These are phyloP conservation scores for Tolypocladium tropicale DNA, from an alignment of 2,329 filamentous ascomycete genomes.

Conservation along the genomic window DNA sequence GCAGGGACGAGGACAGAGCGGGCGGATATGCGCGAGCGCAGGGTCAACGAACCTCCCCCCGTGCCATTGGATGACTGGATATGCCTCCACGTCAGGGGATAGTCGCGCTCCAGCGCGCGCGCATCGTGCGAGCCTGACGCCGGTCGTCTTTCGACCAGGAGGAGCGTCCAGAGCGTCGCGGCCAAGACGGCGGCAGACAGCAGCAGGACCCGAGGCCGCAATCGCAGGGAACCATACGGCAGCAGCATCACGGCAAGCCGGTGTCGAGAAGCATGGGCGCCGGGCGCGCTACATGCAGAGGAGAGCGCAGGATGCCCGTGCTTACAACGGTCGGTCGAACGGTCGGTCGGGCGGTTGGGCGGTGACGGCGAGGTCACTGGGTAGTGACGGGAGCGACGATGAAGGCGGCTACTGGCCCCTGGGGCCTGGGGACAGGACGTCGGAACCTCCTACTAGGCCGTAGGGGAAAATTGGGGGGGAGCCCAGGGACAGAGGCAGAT, in stretches of 20 bases:
- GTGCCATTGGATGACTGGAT: constrained; percentile 7
- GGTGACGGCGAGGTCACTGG: not conserved
- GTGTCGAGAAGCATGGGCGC: not conserved
- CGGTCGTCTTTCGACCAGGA: not conserved
- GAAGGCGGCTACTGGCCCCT: not conserved
- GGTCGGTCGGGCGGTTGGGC: not conserved
- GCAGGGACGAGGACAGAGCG: not conserved
- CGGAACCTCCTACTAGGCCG: too few relatives aligned
- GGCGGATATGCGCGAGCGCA: too few relatives aligned
- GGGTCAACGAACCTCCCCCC: constrained; percentile 9
- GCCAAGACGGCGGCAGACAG: constrained; percentile 1
- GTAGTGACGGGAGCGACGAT: not conserved
- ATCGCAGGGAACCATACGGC: not conserved
- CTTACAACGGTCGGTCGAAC: too few relatives aligned
- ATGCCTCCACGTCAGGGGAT: constrained; percentile 10
- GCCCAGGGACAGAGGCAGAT: not conserved
- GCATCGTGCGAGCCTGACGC: not conserved
- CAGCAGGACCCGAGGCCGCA: not conserved
- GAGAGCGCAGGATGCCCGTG: not conserved
- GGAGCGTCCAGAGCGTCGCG: constrained; percentile 2
- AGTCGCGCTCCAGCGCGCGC: constrained; percentile 1
- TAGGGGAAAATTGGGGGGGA: too few relatives aligned
- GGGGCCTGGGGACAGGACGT: not conserved
- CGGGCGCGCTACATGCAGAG: not conserved
- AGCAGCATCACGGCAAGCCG: not conserved